Evolutionary conservation across 208 protist genomes (phyloP), one percentile per base, ranked within the genome.

Genomic region (Trypanosomatidae sp.): DNA sequence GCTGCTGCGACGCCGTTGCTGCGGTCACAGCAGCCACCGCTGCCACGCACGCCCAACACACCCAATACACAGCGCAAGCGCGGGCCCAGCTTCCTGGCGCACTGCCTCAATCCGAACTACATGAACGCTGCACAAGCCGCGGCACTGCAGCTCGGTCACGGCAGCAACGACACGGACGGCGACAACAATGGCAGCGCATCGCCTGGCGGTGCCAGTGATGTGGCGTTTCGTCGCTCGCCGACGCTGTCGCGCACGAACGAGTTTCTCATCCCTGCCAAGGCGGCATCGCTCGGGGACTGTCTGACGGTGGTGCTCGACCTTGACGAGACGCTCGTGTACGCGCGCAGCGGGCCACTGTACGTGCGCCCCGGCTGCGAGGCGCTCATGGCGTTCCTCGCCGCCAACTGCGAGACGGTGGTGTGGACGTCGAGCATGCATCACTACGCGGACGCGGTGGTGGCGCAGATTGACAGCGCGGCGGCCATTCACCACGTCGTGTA

Each of bases 321-420:
- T 16, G 88, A 95, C 43, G 88, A 95, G 49, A 95, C 88, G 19
- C 70, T 95, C 26, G 71, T 95, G 19, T 92, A 92, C 48, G 83
- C 77, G 11, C 68, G 83, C 10, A 70, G 86, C 15, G 81, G 78
- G 0, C 77, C 88, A 1, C 76, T 95, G 20, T 95, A 92, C 57
- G 88, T 88, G 3, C 79, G 88, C 15, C 88, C 88, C 10, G 77
- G 81, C 5, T 65, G 84, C 32, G 64, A 81, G 24, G 66, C 71
- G 38, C 74, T 95, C 13, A 55, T 95, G 44, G 54, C 60, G 39
- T 89, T 92, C 42, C 66, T 95, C 16, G 46, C 49, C 3, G 60
- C 66, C 7, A 52, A 91, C 24, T 88, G 75, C 48, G 88, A 95
- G 56, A 71, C 73, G 4, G 69, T 95, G 15, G 68, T 95, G 28